phyloP scores from a whole-genome alignment of 441 rosid species.

The Arabidopsis hybrid region DNA sequence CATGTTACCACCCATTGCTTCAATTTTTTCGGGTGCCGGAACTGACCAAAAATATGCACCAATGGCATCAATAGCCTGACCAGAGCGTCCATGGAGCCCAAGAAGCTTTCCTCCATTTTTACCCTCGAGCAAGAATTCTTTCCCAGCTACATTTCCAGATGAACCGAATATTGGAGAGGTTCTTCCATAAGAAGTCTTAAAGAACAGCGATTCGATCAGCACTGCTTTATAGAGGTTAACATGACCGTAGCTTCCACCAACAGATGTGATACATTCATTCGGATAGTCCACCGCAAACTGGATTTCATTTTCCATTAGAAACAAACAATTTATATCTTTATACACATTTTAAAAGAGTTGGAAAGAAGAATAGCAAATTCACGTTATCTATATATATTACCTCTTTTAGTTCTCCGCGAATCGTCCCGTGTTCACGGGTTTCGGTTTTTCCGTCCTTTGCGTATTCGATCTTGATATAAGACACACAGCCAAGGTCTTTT shows the following conservation, averaged over 20 bases:
- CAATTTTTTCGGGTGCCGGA: background rate
- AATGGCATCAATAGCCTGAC: background rate
- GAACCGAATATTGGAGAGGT: background rate
- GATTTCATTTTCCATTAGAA: background rate
- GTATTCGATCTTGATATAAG: no score
- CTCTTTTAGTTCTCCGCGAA: no score
- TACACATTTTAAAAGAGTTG: no score
- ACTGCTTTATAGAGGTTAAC: background rate
- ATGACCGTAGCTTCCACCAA: background rate
- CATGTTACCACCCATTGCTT: background rate
- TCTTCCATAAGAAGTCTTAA: background rate
- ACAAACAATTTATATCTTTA: background rate
- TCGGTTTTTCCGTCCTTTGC: no score
- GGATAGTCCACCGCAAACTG: background rate
- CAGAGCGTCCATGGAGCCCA: background rate
- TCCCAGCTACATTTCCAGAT: background rate
- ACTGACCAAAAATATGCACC: background rate
- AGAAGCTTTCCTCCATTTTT: background rate
- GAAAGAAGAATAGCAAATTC: no score
- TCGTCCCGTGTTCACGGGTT: no score
- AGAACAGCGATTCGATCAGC: background rate
- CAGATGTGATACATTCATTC: background rate
- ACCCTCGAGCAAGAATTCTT: background rate
- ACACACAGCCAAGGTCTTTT: no score
- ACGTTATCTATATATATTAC: no score